Percentiles rank a stretch among this genome's conserved stretches.
phyloP scores from a whole-genome alignment of 306 rosid genomes.

The peach (Prunus persica) region DNA sequence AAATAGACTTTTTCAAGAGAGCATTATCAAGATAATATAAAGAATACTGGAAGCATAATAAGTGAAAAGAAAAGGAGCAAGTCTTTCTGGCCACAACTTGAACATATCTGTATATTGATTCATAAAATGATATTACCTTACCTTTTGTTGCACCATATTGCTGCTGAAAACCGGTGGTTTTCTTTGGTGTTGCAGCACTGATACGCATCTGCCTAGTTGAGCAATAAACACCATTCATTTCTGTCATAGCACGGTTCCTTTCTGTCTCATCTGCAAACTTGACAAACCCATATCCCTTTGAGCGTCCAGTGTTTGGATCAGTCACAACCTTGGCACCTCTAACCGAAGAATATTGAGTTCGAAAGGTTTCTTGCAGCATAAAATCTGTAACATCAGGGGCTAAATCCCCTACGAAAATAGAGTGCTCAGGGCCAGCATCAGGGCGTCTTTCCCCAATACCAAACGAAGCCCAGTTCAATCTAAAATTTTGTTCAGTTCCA shows the following conservation, averaged over 20 bases:
- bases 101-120: background rate
- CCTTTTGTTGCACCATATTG: constrained; percentile 62
- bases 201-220: constrained; percentile 91
- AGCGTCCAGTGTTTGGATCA: constrained; percentile 78
- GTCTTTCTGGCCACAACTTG: background rate
- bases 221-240: constrained; percentile 89
- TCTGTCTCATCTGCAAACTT: constrained; percentile 79
- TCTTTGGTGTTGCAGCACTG: constrained; percentile 87
- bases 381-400: constrained; percentile 93
- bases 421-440: constrained; percentile 82
- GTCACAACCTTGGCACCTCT: constrained; percentile 91
- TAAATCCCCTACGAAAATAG: constrained; percentile 86
- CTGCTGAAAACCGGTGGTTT: constrained; percentile 61
- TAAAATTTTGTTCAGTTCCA: constrained; percentile 75
- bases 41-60: background rate
- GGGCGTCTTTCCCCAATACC: constrained; percentile 87
- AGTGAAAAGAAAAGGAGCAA: background rate
- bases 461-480: constrained; percentile 91
- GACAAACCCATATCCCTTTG: constrained; percentile 86
- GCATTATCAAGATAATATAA: background rate
- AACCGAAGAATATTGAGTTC: constrained; percentile 68
- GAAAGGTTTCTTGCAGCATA: constrained; percentile 78
- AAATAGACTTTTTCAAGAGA: background rate
- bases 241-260: constrained; percentile 87
- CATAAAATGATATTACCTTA: background rate